These are phyloP conservation scores for Auriscalpium microsporum DNA, from an alignment of 768 basidiomycete genomes.

Conservation along the genomic window DNA sequence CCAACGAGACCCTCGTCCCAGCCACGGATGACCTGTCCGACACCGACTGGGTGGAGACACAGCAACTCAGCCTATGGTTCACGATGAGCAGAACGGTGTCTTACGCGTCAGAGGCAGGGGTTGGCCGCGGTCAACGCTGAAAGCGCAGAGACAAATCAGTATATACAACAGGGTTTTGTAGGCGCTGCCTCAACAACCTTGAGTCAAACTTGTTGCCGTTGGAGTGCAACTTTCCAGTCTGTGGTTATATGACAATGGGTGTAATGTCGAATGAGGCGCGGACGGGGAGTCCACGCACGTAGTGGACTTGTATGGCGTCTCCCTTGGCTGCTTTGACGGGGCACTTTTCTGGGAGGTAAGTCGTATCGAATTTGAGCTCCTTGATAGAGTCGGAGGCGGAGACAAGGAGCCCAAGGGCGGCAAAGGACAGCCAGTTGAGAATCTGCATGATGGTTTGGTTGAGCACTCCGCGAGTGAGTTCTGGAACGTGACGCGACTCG, in stretches of 20 bases:
- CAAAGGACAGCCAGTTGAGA: conserved; percentile 36
- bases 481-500: conserved; percentile 1
- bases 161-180: neutral
- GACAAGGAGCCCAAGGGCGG: conserved; percentile 40
- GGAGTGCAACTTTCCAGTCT: conserved; percentile 76
- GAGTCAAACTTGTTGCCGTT: conserved; percentile 87
- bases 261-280: no score
- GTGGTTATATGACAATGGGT: neutral
- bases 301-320: conserved; percentile 67
- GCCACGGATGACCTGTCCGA: conserved; percentile 74
- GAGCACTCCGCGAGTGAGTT: no score
- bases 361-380: conserved; percentile 56
- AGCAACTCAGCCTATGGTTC: neutral
- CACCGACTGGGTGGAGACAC: conserved; percentile 47
- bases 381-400: conserved; percentile 40
- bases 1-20: conserved; percentile 79
- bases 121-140: conserved; percentile 59
- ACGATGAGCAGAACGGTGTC: conserved; percentile 15
- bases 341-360: conserved; percentile 51
- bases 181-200: conserved; percentile 38
- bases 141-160: neutral
- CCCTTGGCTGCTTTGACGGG: conserved; percentile 45
- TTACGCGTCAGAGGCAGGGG: conserved; percentile 76
- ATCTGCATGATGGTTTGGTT: conserved; percentile 39
- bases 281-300: conserved; percentile 43